Conservation (phyloP, 176 grass and related monocot species). For the Zea luxurians region DNA sequence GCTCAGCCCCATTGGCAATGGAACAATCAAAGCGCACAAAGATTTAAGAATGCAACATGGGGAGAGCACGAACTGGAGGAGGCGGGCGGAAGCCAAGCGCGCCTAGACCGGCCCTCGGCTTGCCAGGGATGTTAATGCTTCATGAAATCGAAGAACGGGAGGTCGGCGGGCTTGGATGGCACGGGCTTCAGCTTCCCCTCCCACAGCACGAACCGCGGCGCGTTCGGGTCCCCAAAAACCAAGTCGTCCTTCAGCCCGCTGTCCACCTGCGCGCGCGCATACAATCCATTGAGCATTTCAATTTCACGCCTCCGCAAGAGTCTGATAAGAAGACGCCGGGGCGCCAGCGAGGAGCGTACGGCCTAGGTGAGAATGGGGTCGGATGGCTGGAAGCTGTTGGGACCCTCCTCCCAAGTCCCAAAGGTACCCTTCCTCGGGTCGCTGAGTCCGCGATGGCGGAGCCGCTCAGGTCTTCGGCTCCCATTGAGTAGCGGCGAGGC, state of each 20-base stretch:
- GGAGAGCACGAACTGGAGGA: slow-evolving; percentile 81
- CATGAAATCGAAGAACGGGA: slow-evolving; percentile 88
- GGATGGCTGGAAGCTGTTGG: slow-evolving; percentile 96
- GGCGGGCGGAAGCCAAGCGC: slow-evolving; percentile 77
- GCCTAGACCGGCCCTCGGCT: slow-evolving; percentile 78
- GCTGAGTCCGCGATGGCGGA: background rate
- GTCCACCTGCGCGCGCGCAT: slow-evolving; percentile 54
- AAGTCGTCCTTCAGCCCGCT: slow-evolving; percentile 79
- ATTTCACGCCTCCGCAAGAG: background rate
- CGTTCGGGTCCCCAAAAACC: slow-evolving; percentile 90
- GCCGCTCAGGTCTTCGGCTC: background rate
- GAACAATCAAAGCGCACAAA: slow-evolving; percentile 4
- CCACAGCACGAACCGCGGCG: slow-evolving; percentile 89
- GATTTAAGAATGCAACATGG: slow-evolving; percentile 15
- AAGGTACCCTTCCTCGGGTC: slow-evolving; percentile 65
- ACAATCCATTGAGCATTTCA: slow-evolving; percentile 2
- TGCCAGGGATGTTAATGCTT: slow-evolving; percentile 53
- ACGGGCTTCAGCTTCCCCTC: slow-evolving; percentile 75
- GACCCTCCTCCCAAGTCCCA: slow-evolving; percentile 70
- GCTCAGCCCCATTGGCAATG: slow-evolving; percentile 23
- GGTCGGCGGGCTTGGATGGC: slow-evolving; percentile 72
- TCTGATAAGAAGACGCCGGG: background rate
- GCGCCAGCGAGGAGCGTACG: slow-evolving; percentile 31
- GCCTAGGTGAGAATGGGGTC: slow-evolving; percentile 79
- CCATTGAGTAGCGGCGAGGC: background rate